Base-by-base conservation (phyloP, 192 early-diverging fungal species). In the Ambispora gerdemannii region DNA sequence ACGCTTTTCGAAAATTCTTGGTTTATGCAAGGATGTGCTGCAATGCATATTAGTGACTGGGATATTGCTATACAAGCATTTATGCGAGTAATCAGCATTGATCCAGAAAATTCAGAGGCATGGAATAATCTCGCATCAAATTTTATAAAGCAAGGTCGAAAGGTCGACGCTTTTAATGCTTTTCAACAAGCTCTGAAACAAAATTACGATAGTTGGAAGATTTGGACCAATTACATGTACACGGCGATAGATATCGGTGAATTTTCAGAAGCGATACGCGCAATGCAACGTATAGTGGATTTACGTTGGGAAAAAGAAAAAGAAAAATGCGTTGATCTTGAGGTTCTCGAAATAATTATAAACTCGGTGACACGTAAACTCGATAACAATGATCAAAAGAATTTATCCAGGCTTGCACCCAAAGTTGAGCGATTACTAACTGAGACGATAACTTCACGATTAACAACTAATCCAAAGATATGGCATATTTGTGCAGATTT, bases 51-150 rank as follows among this genome's bases (percentile, higher is more conserved):
- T 8, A 82, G 87, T 62, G 87, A 95, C 47, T 96, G 89, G 89
- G 84, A 90, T 30, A 76, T 78, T 2, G 95, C 90, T 6, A 75
- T 83, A 13, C 67, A 79, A 20, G 93, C 96, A 0, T 98, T 97
- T 76, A 77, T 82, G 50, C 88, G 87, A 47, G 87, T 87, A 15
- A 88, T 91, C 4, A 64, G 77, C 19, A 71, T 98, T 20, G 90
- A 95, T 66, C 55, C 74, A 34, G 85, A 88, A 63, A 96, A 96
- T 72, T 91, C 90, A 34, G 97, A 99, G 81, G 93, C 94, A 32
- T 99, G 96, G 95, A 98, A 90, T 72, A 99, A 99, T 78, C 77
- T 99, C 66, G 93, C 94, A 3, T 89, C 89, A 0, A 87, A 92
- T 43, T 92, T 93, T 70, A 75, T 96, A 71, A 82, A 77, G 19